Conservation (phyloP, 305 asterid species). For the Plantago lanceolata region DNA sequence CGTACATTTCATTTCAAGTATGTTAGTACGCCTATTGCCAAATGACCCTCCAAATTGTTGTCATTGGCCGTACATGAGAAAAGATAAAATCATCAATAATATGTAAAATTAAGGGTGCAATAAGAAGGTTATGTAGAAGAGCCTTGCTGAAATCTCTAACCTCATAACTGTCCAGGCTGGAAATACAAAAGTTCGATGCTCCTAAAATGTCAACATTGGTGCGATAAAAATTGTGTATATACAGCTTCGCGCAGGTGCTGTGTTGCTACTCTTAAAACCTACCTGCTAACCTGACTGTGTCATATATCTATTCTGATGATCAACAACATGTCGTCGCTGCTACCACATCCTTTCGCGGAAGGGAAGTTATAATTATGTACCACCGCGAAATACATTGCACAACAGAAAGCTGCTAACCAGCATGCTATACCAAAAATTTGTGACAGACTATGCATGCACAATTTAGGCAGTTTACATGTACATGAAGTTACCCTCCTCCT, state of each 20-base stretch:
- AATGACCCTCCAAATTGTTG: too few species aligned
- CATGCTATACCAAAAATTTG: neutral
- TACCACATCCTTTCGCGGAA: neutral
- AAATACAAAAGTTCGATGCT: neutral
- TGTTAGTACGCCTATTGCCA: too few species aligned
- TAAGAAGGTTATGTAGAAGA: too few species aligned
- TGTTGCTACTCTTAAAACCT: neutral
- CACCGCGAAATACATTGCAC: neutral
- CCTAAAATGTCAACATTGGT: neutral
- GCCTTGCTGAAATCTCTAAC: neutral
- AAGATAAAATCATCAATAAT: too few species aligned
- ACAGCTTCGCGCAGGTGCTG: neutral
- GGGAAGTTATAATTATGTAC: neutral
- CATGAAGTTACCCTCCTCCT: slow-evolving; percentile 18
- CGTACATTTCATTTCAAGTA: too few species aligned
- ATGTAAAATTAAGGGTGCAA: too few species aligned
- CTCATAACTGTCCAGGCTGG: neutral
- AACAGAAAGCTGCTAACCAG: neutral
- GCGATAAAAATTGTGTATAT: neutral
- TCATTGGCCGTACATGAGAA: too few species aligned
- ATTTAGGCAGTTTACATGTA: neutral
- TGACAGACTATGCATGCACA: slow-evolving; percentile 10
- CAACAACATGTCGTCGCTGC: neutral
- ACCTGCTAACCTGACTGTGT: neutral
- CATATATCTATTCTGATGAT: neutral